These are phyloP conservation scores for Trichoderma erinaceum DNA, from an alignment of 495 filamentous ascomycete genomes.

Conservation along the genomic window DNA sequence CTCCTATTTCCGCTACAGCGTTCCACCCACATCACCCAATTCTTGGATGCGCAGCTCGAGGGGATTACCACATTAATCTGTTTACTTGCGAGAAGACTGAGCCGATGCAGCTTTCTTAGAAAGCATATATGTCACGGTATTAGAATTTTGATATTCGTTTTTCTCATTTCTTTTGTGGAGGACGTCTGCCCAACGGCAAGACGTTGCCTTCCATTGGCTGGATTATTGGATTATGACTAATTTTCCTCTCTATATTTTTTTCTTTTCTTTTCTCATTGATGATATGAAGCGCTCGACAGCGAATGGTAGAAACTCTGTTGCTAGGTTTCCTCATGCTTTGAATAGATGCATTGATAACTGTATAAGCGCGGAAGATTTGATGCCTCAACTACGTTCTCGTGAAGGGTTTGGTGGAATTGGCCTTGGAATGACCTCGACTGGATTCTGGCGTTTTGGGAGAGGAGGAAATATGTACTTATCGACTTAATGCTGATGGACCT, in stretches of 20 bases:
- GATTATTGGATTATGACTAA: conserved; percentile 4
- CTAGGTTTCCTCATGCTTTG: conserved; percentile 8
- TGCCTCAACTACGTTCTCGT: neutral
- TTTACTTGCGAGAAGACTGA: conserved; percentile 48
- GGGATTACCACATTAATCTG: conserved; percentile 67
- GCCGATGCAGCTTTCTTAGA: conserved; percentile 9
- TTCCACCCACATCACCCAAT: conserved; percentile 97
- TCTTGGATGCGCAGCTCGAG: conserved; percentile 71
- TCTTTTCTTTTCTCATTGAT: neutral
- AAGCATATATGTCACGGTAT: neutral
- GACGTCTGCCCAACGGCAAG: neutral
- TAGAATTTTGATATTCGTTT: neutral
- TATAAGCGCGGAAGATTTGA: neutral
- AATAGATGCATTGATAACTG: conserved; percentile 4
- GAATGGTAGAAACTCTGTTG: neutral
- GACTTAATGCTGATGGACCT: neutral
- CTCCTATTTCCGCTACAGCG: conserved; percentile 78
- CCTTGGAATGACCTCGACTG: neutral
- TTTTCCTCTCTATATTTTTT: neutral
- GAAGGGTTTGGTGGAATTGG: neutral
- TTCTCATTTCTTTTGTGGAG: neutral
- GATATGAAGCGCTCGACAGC: neutral
- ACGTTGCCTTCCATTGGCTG: neutral
- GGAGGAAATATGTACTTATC: neutral
- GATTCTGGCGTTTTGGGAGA: conserved; percentile 11